Conservation (phyloP, 2,329 filamentous ascomycete genomes). For the Talaromyces sp. region DNA sequence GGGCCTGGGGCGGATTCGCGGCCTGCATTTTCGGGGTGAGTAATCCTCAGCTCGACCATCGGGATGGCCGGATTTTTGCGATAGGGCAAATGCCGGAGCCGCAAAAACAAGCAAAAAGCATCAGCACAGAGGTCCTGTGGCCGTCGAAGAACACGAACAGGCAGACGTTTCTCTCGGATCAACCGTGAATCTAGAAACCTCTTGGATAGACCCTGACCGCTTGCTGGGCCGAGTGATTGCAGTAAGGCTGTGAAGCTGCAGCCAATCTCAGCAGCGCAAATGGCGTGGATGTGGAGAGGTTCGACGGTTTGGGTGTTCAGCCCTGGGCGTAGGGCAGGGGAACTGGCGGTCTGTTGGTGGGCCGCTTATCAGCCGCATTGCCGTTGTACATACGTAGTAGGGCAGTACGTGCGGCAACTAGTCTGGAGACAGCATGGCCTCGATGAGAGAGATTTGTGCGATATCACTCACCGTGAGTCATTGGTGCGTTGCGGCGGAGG, state of each 20-base stretch:
- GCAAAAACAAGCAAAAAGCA: neutral
- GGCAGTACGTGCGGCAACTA: neutral
- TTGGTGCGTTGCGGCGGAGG: neutral
- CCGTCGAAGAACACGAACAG: too few relatives aligned
- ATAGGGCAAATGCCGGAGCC: neutral
- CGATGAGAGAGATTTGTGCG: neutral
- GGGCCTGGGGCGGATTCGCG: conserved; percentile 12
- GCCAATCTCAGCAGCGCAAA: conserved; percentile 18
- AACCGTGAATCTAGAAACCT: neutral
- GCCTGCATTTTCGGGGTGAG: neutral
- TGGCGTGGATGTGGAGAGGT: conserved; percentile 19
- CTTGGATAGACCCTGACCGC: conserved; percentile 8
- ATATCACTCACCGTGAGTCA: neutral
- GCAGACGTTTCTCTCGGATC: neutral
- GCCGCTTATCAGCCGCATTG: conserved; percentile 18
- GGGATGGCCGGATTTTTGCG: neutral
- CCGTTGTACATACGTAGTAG: neutral
- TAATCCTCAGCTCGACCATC: neutral
- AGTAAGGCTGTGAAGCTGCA: neutral
- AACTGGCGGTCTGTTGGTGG: conserved; percentile 17
- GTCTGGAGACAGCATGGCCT: neutral
- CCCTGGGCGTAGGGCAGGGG: conserved; percentile 8
- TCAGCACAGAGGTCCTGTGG: neutral
- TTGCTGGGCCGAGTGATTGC: neutral
- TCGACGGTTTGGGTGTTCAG: conserved; percentile 9